Conservation (phyloP, 1,284 basidiomycete genomes). For the Sphagnurus paluster region DNA sequence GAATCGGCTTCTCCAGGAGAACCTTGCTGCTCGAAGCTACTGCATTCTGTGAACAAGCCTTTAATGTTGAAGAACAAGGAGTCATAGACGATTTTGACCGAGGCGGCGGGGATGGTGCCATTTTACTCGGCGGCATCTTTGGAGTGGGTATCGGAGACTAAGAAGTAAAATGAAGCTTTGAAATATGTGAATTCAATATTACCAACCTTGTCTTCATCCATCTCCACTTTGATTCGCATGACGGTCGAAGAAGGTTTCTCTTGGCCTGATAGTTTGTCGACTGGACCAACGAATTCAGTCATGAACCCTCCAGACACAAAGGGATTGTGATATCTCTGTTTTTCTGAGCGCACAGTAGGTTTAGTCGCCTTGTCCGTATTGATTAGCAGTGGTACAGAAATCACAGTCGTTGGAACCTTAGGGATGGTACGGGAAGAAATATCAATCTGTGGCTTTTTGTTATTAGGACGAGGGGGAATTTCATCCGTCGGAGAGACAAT, state of each 20-base stretch:
- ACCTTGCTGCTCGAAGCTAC: slow-evolving; percentile 31
- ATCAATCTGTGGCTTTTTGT: not conserved
- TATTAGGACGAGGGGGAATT: too few species aligned
- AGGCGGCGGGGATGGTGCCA: not conserved
- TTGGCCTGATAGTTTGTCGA: slow-evolving; percentile 3
- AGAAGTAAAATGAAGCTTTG: too few species aligned
- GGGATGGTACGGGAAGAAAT: not conserved
- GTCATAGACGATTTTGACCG: not conserved
- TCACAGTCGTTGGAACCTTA: too few species aligned
- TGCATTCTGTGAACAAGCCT: too few species aligned
- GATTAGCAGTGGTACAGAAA: too few species aligned
- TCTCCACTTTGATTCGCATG: not conserved
- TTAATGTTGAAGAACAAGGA: slow-evolving; percentile 1
- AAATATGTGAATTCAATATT: too few species aligned
- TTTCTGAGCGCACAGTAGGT: slow-evolving; percentile 10
- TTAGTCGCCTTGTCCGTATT: not conserved
- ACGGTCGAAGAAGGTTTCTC: not conserved
- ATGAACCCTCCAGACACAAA: slow-evolving; percentile 55
- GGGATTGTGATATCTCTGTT: slow-evolving; percentile 32
- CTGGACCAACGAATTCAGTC: slow-evolving; percentile 40
- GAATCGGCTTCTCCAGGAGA: slow-evolving; percentile 9
- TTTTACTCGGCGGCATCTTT: not conserved
- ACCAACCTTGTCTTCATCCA: slow-evolving; percentile 6
- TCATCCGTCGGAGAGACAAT: not conserved
- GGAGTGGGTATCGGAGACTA: not conserved